phyloP scores from a whole-genome alignment of 2,329 filamentous ascomycete species.

The Fusarium papillatum region DNA sequence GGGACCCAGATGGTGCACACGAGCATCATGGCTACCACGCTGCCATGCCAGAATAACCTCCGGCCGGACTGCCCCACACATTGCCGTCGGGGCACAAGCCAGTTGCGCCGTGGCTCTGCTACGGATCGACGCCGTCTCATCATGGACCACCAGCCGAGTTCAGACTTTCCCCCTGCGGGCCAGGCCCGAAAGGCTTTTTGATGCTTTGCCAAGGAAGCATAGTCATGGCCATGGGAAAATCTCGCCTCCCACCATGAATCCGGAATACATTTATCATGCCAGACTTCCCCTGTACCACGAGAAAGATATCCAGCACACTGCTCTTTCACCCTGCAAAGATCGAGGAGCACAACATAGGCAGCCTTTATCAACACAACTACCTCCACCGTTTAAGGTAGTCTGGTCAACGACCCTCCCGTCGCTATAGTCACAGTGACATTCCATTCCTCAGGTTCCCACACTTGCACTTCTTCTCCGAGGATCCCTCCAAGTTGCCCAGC shows the following conservation, averaged over 20 bases:
- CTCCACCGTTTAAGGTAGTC: not conserved
- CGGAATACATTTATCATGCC: constrained; percentile 30
- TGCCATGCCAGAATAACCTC: constrained; percentile 21
- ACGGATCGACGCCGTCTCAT: constrained; percentile 11
- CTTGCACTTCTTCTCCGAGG: not conserved
- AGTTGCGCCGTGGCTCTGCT: constrained; percentile 19
- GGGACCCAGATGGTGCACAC: constrained; percentile 3
- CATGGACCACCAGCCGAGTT: constrained; percentile 16
- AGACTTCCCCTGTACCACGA: not conserved
- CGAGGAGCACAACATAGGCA: not conserved
- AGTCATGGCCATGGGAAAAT: constrained; percentile 5
- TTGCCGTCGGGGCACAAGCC: constrained; percentile 2
- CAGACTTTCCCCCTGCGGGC: constrained; percentile 31
- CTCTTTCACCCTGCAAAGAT: not conserved
- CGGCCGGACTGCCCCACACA: constrained; percentile 24
- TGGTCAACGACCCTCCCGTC: constrained; percentile 2
- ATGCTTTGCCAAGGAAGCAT: constrained; percentile 17
- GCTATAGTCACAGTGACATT: constrained; percentile 17
- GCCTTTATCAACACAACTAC: not conserved
- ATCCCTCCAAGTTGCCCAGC: constrained; percentile 1
- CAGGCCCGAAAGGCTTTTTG: constrained; percentile 5
- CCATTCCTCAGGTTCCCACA: not conserved
- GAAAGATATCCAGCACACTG: not conserved
- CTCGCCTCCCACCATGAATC: not conserved
- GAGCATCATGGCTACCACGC: constrained; percentile 2